phyloP scores from a whole-genome alignment of 108 stramenopile genomes.

The Conticribra weissflogii region DNA sequence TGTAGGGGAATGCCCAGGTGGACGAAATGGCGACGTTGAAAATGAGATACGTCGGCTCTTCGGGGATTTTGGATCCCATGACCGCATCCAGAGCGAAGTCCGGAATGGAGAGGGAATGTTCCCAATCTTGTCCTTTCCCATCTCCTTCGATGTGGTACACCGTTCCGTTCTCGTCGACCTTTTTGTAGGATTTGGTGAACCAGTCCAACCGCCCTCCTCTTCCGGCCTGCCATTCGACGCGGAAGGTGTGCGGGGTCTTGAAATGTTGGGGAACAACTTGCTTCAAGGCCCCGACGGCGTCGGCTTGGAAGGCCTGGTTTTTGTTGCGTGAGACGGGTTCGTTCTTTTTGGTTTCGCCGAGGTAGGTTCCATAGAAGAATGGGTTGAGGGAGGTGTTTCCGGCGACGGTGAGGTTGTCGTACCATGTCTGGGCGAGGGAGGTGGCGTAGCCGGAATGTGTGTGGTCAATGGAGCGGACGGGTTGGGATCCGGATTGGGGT shows the following conservation, averaged over 20 bases:
- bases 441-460: slow-evolving; percentile 61
- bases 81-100: slow-evolving; percentile 61
- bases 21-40: slow-evolving; percentile 93
- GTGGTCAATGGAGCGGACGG: slow-evolving; percentile 56
- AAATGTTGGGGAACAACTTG: slow-evolving; percentile 85
- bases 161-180: slow-evolving; percentile 58
- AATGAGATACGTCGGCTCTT: slow-evolving; percentile 92
- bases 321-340: slow-evolving; percentile 85
- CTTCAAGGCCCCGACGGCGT: slow-evolving; percentile 92
- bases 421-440: slow-evolving; percentile 80
- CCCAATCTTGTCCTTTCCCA: slow-evolving; percentile 80
- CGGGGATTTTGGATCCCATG: slow-evolving; percentile 91
- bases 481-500: slow-evolving; percentile 78
- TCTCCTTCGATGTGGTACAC: slow-evolving; percentile 64
- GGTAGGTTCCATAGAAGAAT: slow-evolving; percentile 94
- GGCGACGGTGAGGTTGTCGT: slow-evolving; percentile 74
- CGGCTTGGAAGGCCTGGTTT: slow-evolving; percentile 91
- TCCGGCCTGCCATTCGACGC: slow-evolving; percentile 95
- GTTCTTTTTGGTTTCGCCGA: slow-evolving; percentile 81
- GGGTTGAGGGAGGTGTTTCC: slow-evolving; percentile 93
- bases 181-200: slow-evolving; percentile 82
- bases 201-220: slow-evolving; percentile 86
- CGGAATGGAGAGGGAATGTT: slow-evolving; percentile 73
- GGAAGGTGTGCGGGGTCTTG: slow-evolving; percentile 82
- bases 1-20: slow-evolving; percentile 95